A percentile compares a stretch with the other conserved stretches of the same genome.
Conservation (phyloP, 257 asterid species). For the Nicotiana tabacum region DNA sequence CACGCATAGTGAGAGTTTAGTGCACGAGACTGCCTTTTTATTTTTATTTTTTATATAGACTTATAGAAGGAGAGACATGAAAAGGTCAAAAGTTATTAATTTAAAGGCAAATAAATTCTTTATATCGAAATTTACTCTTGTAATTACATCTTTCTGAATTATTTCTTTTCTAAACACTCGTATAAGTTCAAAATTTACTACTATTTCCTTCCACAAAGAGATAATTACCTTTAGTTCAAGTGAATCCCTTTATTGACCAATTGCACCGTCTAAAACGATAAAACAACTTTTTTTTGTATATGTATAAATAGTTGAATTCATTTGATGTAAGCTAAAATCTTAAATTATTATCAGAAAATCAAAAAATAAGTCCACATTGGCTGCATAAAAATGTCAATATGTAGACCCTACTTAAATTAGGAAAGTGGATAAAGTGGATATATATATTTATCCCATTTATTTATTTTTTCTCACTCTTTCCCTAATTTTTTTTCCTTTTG, state of each 20-base stretch:
- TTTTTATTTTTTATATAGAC: too few relatives aligned
- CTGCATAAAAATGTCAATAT: neutral
- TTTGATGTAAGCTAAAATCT: too few relatives aligned
- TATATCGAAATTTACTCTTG: neutral
- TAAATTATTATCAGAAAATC: too few relatives aligned
- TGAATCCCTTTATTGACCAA: too few relatives aligned
- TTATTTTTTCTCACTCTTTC: neutral
- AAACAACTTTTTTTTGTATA: too few relatives aligned
- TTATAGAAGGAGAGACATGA: too few relatives aligned
- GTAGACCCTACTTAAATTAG: neutral
- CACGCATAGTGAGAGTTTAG: too few relatives aligned
- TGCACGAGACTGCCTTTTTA: too few relatives aligned
- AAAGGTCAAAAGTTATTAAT: neutral
- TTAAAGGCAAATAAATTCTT: neutral
- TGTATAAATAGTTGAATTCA: too few relatives aligned
- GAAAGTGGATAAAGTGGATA: constrained; percentile 5
- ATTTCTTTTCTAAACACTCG: neutral
- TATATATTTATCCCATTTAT: neutral
- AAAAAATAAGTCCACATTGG: neutral
- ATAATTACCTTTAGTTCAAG: too few relatives aligned
- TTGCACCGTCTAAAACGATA: too few relatives aligned
- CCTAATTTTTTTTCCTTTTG: neutral
- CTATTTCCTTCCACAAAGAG: too few relatives aligned
- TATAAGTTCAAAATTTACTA: neutral
- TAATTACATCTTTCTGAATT: neutral